phyloP scores from a whole-genome alignment of 2,329 filamentous ascomycete genomes.

The Volutella citrinella region DNA sequence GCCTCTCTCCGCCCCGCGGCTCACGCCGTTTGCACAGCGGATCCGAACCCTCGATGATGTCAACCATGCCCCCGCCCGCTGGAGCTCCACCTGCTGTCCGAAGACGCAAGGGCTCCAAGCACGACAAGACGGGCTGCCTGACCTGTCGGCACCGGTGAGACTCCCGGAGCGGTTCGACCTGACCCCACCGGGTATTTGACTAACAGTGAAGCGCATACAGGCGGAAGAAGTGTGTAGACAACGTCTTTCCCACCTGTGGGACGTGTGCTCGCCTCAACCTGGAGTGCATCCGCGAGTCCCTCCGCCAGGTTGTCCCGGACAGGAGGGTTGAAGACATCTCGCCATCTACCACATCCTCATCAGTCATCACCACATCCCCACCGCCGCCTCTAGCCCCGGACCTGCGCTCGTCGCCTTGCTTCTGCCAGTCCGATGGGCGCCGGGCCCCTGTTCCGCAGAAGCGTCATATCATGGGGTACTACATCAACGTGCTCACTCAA shows the following conservation, averaged over 20 bases:
- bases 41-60: too few relatives aligned
- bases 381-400: too few relatives aligned
- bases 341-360: not conserved
- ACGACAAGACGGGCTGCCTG: slow-evolving; percentile 7
- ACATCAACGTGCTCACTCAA: slow-evolving; percentile 3
- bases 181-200: too few relatives aligned
- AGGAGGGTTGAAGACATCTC: not conserved
- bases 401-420: too few relatives aligned
- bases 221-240: slow-evolving; percentile 5
- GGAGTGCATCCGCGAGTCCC: slow-evolving; percentile 1
- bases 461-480: slow-evolving; percentile 6
- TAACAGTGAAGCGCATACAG: too few relatives aligned
- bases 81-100: not conserved
- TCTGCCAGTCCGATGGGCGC: not conserved
- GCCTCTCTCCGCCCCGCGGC: too few relatives aligned
- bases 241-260: slow-evolving; percentile 5
- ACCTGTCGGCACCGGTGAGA: slow-evolving; percentile 8
- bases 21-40: too few relatives aligned
- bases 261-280: slow-evolving; percentile 5
- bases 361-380: not conserved
- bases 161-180: not conserved
- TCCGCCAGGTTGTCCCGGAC: slow-evolving; percentile 1
- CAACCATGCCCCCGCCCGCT: not conserved
- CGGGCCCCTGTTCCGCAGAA: slow-evolving; percentile 1
- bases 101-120: slow-evolving; percentile 4